phyloP scores from a whole-genome alignment of 192 early-diverging fungal genomes.

The Entomortierella chlamydospora region DNA sequence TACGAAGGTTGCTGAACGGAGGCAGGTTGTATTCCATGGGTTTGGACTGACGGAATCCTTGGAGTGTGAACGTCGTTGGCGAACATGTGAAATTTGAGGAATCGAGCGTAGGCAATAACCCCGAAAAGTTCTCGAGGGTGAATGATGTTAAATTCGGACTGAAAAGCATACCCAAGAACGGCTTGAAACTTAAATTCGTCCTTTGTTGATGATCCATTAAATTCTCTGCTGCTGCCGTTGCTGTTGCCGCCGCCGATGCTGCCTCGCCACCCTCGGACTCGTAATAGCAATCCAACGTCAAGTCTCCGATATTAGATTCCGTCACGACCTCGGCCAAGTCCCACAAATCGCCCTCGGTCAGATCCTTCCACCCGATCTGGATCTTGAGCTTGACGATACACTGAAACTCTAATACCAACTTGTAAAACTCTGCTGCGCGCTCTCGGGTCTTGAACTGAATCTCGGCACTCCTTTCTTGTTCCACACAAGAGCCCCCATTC shows the following conservation, averaged over 20 bases:
- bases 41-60: background rate
- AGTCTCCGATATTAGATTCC: constrained; percentile 9
- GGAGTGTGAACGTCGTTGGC: background rate
- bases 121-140: constrained; percentile 31
- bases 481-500: constrained; percentile 6
- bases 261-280: constrained; percentile 2
- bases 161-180: constrained; percentile 31
- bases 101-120: background rate
- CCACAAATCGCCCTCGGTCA: constrained; percentile 24
- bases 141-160: constrained; percentile 13
- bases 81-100: constrained; percentile 3
- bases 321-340: constrained; percentile 4
- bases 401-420: background rate
- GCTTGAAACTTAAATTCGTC: constrained; percentile 14
- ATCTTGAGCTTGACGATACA: constrained; percentile 32
- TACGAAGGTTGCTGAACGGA: constrained; percentile 3
- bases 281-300: constrained; percentile 29
- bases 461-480: constrained; percentile 16
- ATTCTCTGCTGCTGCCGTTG: background rate
- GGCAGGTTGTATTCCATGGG: background rate
- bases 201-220: background rate
- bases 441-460: constrained; percentile 14
- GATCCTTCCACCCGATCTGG: constrained; percentile 17
- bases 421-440: constrained; percentile 17
- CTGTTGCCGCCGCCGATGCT: too few species aligned